Evolutionary conservation across 257 asterid genomes (phyloP), one percentile per base, ranked within the genome.

Genomic region (Fraxinus anomala): DNA sequence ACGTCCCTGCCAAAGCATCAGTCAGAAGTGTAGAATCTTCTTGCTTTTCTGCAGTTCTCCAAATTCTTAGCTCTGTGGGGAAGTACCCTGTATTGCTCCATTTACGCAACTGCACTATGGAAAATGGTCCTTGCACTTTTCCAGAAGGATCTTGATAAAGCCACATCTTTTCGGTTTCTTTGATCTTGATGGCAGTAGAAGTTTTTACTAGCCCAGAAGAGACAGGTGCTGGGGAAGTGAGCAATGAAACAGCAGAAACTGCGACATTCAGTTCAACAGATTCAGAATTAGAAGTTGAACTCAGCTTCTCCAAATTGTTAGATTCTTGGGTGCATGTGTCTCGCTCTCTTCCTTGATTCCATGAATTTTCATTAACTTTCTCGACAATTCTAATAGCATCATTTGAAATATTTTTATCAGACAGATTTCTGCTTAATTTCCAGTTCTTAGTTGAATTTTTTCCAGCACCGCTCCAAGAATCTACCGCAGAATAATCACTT

Each of bases 61-160:
- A 96, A 78, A 93, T 92, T 81, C 70, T 88, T 74, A 96, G 83
- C 79, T 86, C 89, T 77, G 90, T 85, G 14, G 99, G 99, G 61
- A 96, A 96, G 76, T 96, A 93, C 72, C 99, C 97, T 12, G 94
- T 86, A 80, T 89, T 92, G 87, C 85, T 93, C 99, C 99, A 96
- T 85, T 93, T 96, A 40, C 94, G 93, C 84, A 96, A 82, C 84
- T 94, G 97, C 16, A 89, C 93, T 82, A 93, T 72, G 39, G 99
- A 92, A 83, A 96, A 96, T 54, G 99, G 97, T 40, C 99, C 99
- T 83, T 93, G 99, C 30, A 88, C 89, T 85, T 96, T 96, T 44
- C 97, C 96, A n/a, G 97, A 85, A 74, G 99, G 99, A 82, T 96
- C 99, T 86, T 82, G 68, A 87, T 96, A 96, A 74, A 89, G 86